These are phyloP conservation scores for Atractiella rhizophila DNA, from an alignment of 768 basidiomycete genomes.

Conservation along the genomic window DNA sequence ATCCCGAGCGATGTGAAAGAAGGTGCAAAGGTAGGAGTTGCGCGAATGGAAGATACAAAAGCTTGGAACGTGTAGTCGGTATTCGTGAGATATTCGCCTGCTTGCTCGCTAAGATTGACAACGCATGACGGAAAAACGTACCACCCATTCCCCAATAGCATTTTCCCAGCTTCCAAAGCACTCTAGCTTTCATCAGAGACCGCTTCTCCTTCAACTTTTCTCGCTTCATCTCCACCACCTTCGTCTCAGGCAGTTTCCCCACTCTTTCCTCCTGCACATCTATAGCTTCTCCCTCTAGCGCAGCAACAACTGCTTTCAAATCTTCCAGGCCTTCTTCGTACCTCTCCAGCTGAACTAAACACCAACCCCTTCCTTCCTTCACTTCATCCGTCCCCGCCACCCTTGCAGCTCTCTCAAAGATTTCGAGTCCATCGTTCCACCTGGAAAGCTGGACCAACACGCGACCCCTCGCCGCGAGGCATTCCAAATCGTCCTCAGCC, in stretches of 20 bases:
- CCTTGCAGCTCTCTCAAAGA: constrained; percentile 37
- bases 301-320: no score
- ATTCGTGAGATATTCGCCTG: constrained; percentile 25
- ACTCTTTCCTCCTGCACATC: constrained; percentile 19
- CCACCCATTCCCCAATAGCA: constrained; percentile 48
- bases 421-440: constrained; percentile 40
- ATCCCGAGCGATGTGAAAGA: constrained; percentile 81
- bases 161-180: constrained; percentile 61
- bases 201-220: constrained; percentile 30
- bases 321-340: constrained; percentile 19
- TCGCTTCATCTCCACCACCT: constrained; percentile 27
- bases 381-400: constrained; percentile 27
- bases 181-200: constrained; percentile 36
- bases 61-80: constrained; percentile 42
- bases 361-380: constrained; percentile 67
- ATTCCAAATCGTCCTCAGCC: constrained; percentile 37
- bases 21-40: constrained; percentile 49
- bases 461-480: constrained; percentile 50
- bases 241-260: constrained; percentile 13
- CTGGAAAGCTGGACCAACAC: constrained; percentile 37
- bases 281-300: no score
- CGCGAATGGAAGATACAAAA: constrained; percentile 58
- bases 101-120: constrained; percentile 1
- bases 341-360: constrained; percentile 25
- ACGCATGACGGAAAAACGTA: constrained; percentile 22